Percentiles rank a stretch among this genome's conserved stretches.
phyloP scores from a whole-genome alignment of 2,329 filamentous ascomycete genomes.

The Aschersonia sp. region DNA sequence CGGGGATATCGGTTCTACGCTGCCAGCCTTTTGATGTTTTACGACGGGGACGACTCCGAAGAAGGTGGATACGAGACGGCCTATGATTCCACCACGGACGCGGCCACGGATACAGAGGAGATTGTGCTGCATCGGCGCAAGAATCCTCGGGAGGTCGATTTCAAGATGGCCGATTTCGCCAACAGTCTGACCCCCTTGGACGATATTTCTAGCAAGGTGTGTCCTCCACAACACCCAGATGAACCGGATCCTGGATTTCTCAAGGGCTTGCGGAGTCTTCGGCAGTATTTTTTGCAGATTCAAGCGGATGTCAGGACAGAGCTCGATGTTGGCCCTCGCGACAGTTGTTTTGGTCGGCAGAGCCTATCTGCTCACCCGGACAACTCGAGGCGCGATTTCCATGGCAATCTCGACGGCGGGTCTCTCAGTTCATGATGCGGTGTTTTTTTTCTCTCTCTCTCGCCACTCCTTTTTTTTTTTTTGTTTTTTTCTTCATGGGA shows the following conservation, averaged over 20 bases:
- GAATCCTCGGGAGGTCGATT: slow-evolving; percentile 55
- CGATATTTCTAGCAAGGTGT: slow-evolving; percentile 43
- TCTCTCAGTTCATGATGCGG: not conserved
- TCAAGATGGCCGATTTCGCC: slow-evolving; percentile 97
- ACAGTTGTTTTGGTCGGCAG: slow-evolving; percentile 3
- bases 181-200: slow-evolving; percentile 92
- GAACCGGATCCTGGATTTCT: slow-evolving; percentile 83
- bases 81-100: slow-evolving; percentile 43
- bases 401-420: slow-evolving; percentile 10
- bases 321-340: slow-evolving; percentile 28
- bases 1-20: slow-evolving; percentile 90
- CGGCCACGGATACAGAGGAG: slow-evolving; percentile 43
- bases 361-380: slow-evolving; percentile 8
- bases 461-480: not conserved
- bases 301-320: slow-evolving; percentile 56
- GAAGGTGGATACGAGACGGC: slow-evolving; percentile 31
- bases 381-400: slow-evolving; percentile 2
- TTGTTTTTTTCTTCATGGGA: not conserved
- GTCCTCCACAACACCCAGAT: slow-evolving; percentile 67
- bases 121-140: slow-evolving; percentile 28
- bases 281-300: slow-evolving; percentile 76
- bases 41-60: slow-evolving; percentile 64
- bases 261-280: slow-evolving; percentile 64
- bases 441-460: not conserved
- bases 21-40: slow-evolving; percentile 86